Percentiles rank a stretch among this genome's conserved stretches.
Evolutionary conservation across 2,329 filamentous ascomycete genomes (phyloP).

Genomic region (Clarireedia hainanense): DNA sequence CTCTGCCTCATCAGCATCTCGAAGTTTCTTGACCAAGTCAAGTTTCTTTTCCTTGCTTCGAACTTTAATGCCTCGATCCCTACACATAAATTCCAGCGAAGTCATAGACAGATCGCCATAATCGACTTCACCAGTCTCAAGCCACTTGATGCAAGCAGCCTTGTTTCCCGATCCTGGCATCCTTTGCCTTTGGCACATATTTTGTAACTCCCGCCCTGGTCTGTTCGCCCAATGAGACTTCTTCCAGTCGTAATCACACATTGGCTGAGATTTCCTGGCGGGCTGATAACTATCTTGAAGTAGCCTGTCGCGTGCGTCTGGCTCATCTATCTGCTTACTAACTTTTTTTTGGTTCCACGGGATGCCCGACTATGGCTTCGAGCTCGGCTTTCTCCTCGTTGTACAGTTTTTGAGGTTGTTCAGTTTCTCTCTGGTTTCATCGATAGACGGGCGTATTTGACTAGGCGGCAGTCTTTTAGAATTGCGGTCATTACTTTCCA

Average conservation of each 20-base stretch:
- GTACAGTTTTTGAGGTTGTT: neutral
- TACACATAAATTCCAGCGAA: neutral
- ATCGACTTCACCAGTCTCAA: neutral
- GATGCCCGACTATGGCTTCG: conserved; percentile 14
- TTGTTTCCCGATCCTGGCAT: conserved; percentile 11
- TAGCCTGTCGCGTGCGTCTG: neutral
- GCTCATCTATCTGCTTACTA: neutral
- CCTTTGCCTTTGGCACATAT: conserved; percentile 11
- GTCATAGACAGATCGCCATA: neutral
- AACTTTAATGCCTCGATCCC: neutral
- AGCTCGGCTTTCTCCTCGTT: neutral
- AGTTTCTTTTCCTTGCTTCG: neutral
- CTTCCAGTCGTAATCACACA: conserved; percentile 17
- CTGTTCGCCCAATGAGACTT: conserved; percentile 18
- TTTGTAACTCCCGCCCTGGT: conserved; percentile 9
- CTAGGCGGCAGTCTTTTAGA: conserved; percentile 1
- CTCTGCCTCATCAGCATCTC: neutral
- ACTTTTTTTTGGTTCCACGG: neutral
- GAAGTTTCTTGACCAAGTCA: neutral
- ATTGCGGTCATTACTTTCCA: neutral
- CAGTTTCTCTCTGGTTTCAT: neutral
- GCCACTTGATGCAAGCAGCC: neutral
- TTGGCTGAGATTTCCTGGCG: neutral
- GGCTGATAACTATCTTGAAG: neutral
- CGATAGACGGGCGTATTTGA: neutral